Conservation (phyloP, 768 basidiomycete species). For the Pisolithus microcarpus region DNA sequence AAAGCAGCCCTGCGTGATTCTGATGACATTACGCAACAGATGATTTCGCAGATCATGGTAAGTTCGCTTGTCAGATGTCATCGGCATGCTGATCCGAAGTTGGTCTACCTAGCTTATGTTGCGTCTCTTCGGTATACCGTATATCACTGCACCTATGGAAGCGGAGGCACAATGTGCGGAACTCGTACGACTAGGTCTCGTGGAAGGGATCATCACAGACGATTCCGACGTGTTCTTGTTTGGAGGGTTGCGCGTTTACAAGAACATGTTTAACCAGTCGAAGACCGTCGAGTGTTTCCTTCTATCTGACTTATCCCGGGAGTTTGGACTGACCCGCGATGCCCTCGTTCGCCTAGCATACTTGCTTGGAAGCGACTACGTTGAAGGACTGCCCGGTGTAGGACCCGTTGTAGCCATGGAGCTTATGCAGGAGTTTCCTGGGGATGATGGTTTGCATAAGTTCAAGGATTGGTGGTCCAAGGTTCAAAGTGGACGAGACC, state of each 20-base stretch:
- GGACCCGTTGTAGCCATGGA: conserved; percentile 98
- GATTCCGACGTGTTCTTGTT: conserved; percentile 99
- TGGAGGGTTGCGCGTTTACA: conserved; percentile 90
- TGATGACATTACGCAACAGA: conserved; percentile 92
- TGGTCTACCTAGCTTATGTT: conserved; percentile 62
- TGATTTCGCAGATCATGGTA: conserved; percentile 82
- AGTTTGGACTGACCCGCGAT: conserved; percentile 81
- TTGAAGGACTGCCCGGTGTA: conserved; percentile 83
- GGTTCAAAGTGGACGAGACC: conserved; percentile 88
- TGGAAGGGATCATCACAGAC: conserved; percentile 97
- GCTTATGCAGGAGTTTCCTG: conserved; percentile 87
- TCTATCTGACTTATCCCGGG: conserved; percentile 71
- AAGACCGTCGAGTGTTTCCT: conserved; percentile 98
- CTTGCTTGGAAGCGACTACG: conserved; percentile 94
- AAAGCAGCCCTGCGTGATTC: conserved; percentile 90
- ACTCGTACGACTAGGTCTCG: conserved; percentile 74
- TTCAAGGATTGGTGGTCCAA: conserved; percentile 94
- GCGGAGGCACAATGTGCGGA: conserved; percentile 98
- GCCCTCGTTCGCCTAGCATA: conserved; percentile 87
- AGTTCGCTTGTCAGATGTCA: conserved; percentile 10
- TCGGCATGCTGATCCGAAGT: background rate
- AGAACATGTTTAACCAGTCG: conserved; percentile 99
- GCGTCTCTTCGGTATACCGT: conserved; percentile 92
- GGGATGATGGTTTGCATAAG: conserved; percentile 70
- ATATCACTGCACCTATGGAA: conserved; percentile 98